These are phyloP conservation scores for Sclerospora graminicola DNA, from an alignment of 352 stramenopile species.

Conservation along the genomic window DNA sequence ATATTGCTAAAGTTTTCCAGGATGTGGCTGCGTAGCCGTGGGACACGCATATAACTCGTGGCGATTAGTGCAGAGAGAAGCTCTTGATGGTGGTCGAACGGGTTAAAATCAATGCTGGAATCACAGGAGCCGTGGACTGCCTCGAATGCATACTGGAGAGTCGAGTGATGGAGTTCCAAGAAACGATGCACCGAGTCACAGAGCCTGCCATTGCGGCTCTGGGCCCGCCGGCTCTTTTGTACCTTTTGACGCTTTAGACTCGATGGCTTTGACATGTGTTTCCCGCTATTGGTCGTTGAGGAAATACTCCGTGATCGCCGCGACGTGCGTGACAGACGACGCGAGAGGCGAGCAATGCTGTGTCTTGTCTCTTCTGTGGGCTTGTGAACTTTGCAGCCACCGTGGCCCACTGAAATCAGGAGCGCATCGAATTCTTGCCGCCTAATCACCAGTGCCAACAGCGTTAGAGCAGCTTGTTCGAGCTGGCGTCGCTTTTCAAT, in stretches of 20 bases:
- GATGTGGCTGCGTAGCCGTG: conserved; percentile 40
- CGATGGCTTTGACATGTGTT: conserved; percentile 1
- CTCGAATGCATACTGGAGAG: conserved; percentile 40
- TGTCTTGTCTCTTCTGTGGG: conserved; percentile 12
- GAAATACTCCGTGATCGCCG: conserved; percentile 19
- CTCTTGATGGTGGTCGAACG: conserved; percentile 21
- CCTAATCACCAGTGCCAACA: conserved; percentile 35
- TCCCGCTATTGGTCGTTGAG: conserved; percentile 3
- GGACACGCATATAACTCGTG: conserved; percentile 45
- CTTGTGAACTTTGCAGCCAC: conserved; percentile 43
- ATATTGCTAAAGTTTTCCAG: conserved; percentile 28
- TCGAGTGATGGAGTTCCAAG: conserved; percentile 51
- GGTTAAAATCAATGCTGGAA: conserved; percentile 13
- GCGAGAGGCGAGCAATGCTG: conserved; percentile 11
- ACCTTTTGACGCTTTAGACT: neutral
- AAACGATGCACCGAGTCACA: conserved; percentile 44
- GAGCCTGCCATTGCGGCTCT: conserved; percentile 20
- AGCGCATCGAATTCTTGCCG: conserved; percentile 48
- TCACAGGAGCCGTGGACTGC: conserved; percentile 17
- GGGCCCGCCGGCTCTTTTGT: conserved; percentile 8
- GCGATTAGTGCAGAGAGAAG: conserved; percentile 34
- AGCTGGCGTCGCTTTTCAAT: conserved; percentile 25
- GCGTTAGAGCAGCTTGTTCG: conserved; percentile 21
- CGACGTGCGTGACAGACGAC: conserved; percentile 11
- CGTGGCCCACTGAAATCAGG: conserved; percentile 34